Base-by-base conservation (phyloP, 2,329 filamentous ascomycete genomes). In the Falciphora oryzae region DNA sequence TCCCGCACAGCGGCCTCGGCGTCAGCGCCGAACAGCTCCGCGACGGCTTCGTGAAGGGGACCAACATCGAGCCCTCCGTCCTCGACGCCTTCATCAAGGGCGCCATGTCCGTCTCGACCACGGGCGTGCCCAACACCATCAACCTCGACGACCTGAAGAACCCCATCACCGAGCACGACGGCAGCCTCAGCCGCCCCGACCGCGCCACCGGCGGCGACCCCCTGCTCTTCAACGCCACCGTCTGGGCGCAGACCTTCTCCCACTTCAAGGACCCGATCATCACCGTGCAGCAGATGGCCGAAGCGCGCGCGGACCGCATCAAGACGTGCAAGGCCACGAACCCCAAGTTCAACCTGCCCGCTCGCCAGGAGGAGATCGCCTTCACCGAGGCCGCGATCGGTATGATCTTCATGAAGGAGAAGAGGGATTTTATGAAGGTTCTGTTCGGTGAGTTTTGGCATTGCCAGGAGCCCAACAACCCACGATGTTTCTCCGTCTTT, bases 1-100 rank as follows among this genome's bases (percentile, higher is more conserved):
- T 84, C 1, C 80, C 79, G 3, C 81, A 75, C 61, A 70, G 80
- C 63, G 32, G 32, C 32, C 32, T 5, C 32, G 74, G 79, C 68
- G 72, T 82, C 63, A 78, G 76, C 18, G 68, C 72, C 50, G 70
- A 75, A 61, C 74, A 73, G 27, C 75, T 76, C 0, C 68, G 80
- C 10, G 67, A 72, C 10, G 81, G 72, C 28, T 67, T 85, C 38
- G 68, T 68, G 4, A 69, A 72, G 0, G 80, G 73, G 1, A 70
- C 83, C 62, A 80, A 82, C 72, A 78, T 84, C 66, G 73, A 80
- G 22, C 65, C 65, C 2, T 69, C 72, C 2, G 73, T 83, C 1
- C 76, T 72, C 0, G 68, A 60, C 0, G 66, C 80, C 14, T 77
- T 83, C 73, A 82, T 76, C 67, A 69, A 77, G 7, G 73, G 76